A percentile compares a stretch with the other conserved stretches of the same genome.
Evolutionary conservation across 2,329 filamentous ascomycete species (phyloP).

Genomic region (Xylaria sp.): DNA sequence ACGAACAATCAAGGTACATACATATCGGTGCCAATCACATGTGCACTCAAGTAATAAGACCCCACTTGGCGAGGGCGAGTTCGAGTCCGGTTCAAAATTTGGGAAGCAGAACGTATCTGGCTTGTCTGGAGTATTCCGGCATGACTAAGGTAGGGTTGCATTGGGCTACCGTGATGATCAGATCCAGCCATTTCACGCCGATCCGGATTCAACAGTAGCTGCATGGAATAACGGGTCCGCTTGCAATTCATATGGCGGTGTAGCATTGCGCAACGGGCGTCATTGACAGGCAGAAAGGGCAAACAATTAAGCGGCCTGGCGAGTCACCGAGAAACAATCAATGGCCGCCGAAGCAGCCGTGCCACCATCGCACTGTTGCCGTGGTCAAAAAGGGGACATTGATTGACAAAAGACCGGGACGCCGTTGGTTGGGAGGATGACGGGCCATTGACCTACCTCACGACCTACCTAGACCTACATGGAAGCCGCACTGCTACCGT

Average conservation of each 20-base stretch:
- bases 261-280: conserved; percentile 28
- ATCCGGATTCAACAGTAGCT: conserved; percentile 34
- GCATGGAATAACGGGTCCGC: conserved; percentile 33
- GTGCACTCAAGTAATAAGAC: conserved; percentile 1
- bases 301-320: conserved; percentile 18
- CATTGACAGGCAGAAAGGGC: conserved; percentile 4
- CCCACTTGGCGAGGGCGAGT: conserved; percentile 14
- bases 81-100: conserved; percentile 7
- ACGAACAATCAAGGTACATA: conserved; percentile 13
- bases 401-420: conserved; percentile 20
- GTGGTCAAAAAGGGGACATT: conserved; percentile 9
- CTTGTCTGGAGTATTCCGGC: conserved; percentile 5
- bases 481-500: conserved; percentile 19
- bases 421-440: conserved; percentile 20
- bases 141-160: conserved; percentile 33
- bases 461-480: conserved; percentile 15
- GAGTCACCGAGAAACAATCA: conserved; percentile 18
- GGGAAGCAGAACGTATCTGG: background rate
- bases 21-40: conserved; percentile 15
- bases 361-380: conserved; percentile 19
- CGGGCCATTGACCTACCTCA: conserved; percentile 6
- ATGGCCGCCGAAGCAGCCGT: conserved; percentile 5
- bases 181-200: conserved; percentile 30
- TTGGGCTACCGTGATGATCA: conserved; percentile 35
- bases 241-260: conserved; percentile 34